Evolutionary conservation across 176 grass and related monocot genomes (phyloP), one percentile per base, ranked within the genome.

Genomic region (Oryza brachyantha): DNA sequence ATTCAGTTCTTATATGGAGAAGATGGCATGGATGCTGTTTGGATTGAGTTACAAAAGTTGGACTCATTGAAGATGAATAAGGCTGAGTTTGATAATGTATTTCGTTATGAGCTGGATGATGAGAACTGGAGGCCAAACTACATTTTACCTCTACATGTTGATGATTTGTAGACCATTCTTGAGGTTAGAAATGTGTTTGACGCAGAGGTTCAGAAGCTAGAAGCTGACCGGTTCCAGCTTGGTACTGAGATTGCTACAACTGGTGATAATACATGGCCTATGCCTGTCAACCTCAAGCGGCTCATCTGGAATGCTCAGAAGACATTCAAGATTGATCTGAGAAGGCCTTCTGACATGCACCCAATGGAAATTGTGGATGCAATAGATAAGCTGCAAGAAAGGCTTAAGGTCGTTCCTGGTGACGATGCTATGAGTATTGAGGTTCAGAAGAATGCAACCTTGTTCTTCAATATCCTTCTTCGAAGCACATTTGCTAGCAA

Each of bases 361-460:
- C 96, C 96, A 19, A 93, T 98, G 96, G 96, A 98, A 85, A 98
- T 98, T 91, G 92, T 98, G 37, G 96, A 98, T 70, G 96, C 96
- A 31, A 83, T 94, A 65, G 96, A 98, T 89, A 98, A 98, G 70
- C 85, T 93, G 28, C 92, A 94, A 83, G 96, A 98, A 86, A 94
- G 96, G 52, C 81, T 98, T 25, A 94, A 93, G 84, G 96, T 95
- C 77, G 96, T 98, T 27, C 96, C 96, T 83, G 96, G 96, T 77
- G 96, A 98, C 64, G 96, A 98, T 87, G 77, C 86, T 70, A 83
- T 94, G 87, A 98, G 96, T 70, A 86, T 98, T 62, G 92, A 98
- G 75, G 96, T 92, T 61, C 96, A 98, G 77, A 98, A 98, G 83
- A 98, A 98, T 71, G 96, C 96, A 34, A 98, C 96, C 27, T 87